Evolutionary conservation across 345 rosid genomes (phyloP).

Genomic region (Excoecaria cochinchinensis): DNA sequence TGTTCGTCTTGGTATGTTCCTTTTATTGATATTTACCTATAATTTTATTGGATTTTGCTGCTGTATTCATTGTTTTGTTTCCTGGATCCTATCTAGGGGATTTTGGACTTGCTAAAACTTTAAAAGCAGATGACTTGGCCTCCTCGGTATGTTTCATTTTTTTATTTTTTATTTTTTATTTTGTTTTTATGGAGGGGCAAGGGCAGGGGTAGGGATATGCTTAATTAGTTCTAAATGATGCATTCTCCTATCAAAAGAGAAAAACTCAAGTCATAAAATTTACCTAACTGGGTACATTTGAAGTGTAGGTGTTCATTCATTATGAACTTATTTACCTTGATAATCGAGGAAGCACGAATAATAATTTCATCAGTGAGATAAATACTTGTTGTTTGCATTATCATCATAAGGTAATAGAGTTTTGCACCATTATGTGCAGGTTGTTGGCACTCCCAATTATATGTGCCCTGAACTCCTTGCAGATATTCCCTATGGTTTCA

Average conservation of each 20-base stretch:
- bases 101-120: constrained; percentile 95
- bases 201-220: no score
- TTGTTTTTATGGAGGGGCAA: no score
- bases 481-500: constrained; percentile 97
- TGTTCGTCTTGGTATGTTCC: constrained; percentile 78
- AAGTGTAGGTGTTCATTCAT: background rate
- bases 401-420: constrained; percentile 13
- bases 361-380: background rate
- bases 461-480: constrained; percentile 99
- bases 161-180: background rate
- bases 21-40: constrained; percentile 12
- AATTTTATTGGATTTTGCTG: background rate
- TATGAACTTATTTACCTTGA: constrained; percentile 13
- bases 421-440: constrained; percentile 45
- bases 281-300: background rate
- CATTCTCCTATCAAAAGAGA: background rate
- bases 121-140: constrained; percentile 94
- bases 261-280: background rate
- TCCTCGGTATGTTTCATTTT: constrained; percentile 66
- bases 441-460: constrained; percentile 99
- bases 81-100: constrained; percentile 61
- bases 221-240: background rate
- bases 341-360: background rate
- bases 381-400: constrained; percentile 15
- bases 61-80: constrained; percentile 5